phyloP scores from a whole-genome alignment of 1,139 yeast genomes.

The Yamadazyma dendronema region DNA sequence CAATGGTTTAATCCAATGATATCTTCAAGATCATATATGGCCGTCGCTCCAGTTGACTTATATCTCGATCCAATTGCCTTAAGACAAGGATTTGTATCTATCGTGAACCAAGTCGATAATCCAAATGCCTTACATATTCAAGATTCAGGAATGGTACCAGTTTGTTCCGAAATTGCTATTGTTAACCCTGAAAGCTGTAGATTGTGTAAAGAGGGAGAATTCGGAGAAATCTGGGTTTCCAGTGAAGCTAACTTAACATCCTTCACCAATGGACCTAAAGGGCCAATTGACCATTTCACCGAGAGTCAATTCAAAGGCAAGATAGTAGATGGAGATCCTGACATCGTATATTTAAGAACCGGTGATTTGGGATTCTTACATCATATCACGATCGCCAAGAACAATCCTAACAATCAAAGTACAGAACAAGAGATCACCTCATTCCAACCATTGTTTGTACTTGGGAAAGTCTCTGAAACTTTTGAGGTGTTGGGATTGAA shows the following conservation, averaged over 20 bases:
- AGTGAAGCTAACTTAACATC: constrained; percentile 77
- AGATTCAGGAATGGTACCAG: constrained; percentile 96
- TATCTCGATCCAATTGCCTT: constrained; percentile 86
- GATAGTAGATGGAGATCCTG: constrained; percentile 60
- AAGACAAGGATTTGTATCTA: constrained; percentile 80
- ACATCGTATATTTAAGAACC: constrained; percentile 71
- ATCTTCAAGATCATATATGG: constrained; percentile 82
- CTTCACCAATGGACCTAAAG: constrained; percentile 57
- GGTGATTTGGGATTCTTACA: constrained; percentile 95
- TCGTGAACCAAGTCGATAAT: constrained; percentile 70
- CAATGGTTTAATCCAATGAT: constrained; percentile 83
- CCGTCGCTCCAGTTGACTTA: constrained; percentile 83
- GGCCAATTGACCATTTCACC: constrained; percentile 41
- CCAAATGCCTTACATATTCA: constrained; percentile 75
- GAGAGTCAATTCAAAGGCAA: constrained; percentile 52
- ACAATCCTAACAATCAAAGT: constrained; percentile 16
- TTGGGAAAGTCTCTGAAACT: constrained; percentile 85
- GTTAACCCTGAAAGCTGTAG: constrained; percentile 89
- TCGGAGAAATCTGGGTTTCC: constrained; percentile 96
- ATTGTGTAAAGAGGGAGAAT: constrained; percentile 87
- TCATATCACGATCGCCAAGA: constrained; percentile 54
- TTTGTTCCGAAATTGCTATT: constrained; percentile 88
- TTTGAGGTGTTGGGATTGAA: constrained; percentile 90
- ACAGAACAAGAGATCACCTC: constrained; percentile 27
- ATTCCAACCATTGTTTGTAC: constrained; percentile 78